Evolutionary conservation across 2,329 filamentous ascomycete species (phyloP), one percentile per base, ranked within the genome.

Genomic region (Fusarium albidum): DNA sequence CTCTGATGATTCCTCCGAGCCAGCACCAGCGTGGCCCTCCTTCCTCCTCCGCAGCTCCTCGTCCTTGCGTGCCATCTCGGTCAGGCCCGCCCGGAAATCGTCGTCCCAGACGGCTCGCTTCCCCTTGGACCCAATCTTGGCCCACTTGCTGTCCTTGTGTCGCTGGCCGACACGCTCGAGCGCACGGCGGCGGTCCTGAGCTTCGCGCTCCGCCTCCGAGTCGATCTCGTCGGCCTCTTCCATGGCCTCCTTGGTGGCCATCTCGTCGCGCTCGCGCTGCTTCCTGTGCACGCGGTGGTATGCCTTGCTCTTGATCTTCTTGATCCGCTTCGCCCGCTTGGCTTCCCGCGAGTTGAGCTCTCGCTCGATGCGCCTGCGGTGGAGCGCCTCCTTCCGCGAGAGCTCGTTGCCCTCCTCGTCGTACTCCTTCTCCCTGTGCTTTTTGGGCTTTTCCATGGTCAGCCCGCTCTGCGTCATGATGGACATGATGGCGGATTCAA

Each of bases 301-400:
- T 1, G 92, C 85, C 73, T 97, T 99, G 71, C 91, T 96, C 81
- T 99, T 99, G 77, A 99, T 99, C 79, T 98, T 98, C 78, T 97
- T 96, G 75, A 99, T 92, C 18, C 95, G 88, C 75, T 93, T 96
- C 8, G 92, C 85, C 50, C 92, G 89, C 35, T 92, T 88, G 68
- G 96, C 89, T 74, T 98, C 94, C 10, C 93, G 84, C 66, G 96
- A 96, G 61, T 94, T 82, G 8, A 96, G 77, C 67, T 98, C 94
- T 63, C 95, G 83, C 59, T 91, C 87, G 71, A 87, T 87, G 11
- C 95, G 87, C 50, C 94, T 82, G 68, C 93, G 86, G 40, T 88
- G 86, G 49, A 88, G 82, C 18, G 91, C 82, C 40, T 88, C 88
- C 68, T 86, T 88, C 40, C 88, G 80, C 2, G 88, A 89, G 45